A percentile compares a stretch with the other conserved stretches of the same genome.
These are phyloP conservation scores for Neopestalotiopsis clavispora DNA, from an alignment of 2,329 filamentous ascomycete species.

Conservation along the genomic window DNA sequence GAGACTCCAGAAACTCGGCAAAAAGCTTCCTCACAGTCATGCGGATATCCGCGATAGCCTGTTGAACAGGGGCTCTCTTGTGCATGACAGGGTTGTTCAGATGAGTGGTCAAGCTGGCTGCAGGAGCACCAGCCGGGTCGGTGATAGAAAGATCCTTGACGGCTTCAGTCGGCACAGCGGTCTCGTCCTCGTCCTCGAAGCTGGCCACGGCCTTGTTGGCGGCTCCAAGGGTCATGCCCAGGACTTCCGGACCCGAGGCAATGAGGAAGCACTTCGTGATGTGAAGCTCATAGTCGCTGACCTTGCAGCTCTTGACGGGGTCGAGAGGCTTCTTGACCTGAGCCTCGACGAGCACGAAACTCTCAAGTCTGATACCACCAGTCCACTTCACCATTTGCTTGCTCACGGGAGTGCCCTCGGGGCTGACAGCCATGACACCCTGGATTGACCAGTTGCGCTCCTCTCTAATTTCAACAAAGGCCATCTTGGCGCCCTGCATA, in stretches of 20 bases:
- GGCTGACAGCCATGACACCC: constrained; percentile 73
- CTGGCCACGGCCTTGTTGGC: constrained; percentile 61
- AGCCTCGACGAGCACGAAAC: constrained; percentile 81
- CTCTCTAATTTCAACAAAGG: constrained; percentile 82
- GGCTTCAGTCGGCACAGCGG: constrained; percentile 36
- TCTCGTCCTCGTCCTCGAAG: constrained; percentile 61
- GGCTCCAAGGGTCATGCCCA: constrained; percentile 62
- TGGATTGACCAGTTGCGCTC: constrained; percentile 80
- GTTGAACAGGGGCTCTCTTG: constrained; percentile 79
- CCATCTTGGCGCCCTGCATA: constrained; percentile 86
- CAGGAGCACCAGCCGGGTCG: constrained; percentile 54
- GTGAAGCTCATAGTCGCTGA: constrained; percentile 84
- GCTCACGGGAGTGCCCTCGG: constrained; percentile 67
- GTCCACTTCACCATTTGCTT: constrained; percentile 97
- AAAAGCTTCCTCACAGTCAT: constrained; percentile 72
- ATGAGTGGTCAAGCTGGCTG: constrained; percentile 82
- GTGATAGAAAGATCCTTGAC: constrained; percentile 47
- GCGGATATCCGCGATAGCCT: constrained; percentile 59
- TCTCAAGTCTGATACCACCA: constrained; percentile 75
- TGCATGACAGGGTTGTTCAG: constrained; percentile 93
- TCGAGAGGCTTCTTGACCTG: constrained; percentile 81
- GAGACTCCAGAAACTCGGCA: constrained; percentile 75
- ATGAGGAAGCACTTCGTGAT: constrained; percentile 84
- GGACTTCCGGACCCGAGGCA: constrained; percentile 62
- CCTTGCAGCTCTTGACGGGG: constrained; percentile 84